Evolutionary conservation across 2,329 filamentous ascomycete genomes (phyloP).

Genomic region (Cordyceps militaris): DNA sequence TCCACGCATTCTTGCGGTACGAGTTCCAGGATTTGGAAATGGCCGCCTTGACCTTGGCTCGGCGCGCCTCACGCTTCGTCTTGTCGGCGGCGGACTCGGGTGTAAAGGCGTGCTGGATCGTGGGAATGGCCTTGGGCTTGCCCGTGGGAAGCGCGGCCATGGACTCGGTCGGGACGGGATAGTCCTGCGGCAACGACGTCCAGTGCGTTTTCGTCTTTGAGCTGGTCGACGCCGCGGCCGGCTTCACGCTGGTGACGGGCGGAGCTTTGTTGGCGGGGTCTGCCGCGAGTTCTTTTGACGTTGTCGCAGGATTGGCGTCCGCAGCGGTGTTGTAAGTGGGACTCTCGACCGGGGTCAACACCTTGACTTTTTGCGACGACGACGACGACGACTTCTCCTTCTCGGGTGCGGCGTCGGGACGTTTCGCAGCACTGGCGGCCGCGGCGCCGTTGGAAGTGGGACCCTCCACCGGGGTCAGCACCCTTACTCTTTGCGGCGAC

Average conservation of each 20-base stretch:
- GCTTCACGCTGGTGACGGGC: neutral
- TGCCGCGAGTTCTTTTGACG: neutral
- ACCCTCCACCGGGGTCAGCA: no score
- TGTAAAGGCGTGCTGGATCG: conserved; percentile 68
- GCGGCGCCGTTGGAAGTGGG: no score
- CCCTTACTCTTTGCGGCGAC: no score
- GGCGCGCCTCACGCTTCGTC: conserved; percentile 56
- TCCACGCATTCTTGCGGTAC: conserved; percentile 74
- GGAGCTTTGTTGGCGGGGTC: neutral
- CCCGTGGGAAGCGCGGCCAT: conserved; percentile 71
- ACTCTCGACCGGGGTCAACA: neutral
- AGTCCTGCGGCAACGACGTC: conserved; percentile 67
- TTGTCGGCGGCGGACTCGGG: conserved; percentile 54
- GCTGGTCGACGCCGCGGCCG: neutral
- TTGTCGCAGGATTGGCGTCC: neutral
- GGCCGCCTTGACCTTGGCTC: conserved; percentile 62
- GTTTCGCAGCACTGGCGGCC: neutral
- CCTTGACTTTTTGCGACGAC: neutral
- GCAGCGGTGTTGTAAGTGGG: neutral
- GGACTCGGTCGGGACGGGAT: conserved; percentile 63
- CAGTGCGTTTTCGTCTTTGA: conserved; percentile 48
- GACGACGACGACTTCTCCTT: neutral
- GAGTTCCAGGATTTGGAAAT: conserved; percentile 75
- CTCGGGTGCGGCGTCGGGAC: neutral
- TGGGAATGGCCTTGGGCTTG: conserved; percentile 61